phyloP scores from a whole-genome alignment of 306 rosid genomes.

The Ochetophila trinervis region DNA sequence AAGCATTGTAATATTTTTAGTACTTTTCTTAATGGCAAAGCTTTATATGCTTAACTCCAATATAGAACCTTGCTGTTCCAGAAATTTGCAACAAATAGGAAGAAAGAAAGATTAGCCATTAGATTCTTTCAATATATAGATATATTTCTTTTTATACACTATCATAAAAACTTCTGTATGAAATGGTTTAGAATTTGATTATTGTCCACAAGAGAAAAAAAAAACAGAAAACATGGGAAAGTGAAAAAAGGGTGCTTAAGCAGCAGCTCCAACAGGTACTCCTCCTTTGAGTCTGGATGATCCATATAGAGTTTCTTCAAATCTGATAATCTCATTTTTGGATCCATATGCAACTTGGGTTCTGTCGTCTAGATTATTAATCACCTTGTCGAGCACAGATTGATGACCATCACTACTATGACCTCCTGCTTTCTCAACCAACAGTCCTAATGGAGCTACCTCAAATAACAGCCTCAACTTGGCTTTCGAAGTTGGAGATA shows the following conservation, averaged over 20 bases:
- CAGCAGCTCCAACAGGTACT: conserved; percentile 86
- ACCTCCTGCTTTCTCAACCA: conserved; percentile 96
- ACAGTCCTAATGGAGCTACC: conserved; percentile 90
- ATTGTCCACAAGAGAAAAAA: no score
- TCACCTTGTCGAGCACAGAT: conserved; percentile 86
- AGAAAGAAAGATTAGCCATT: no score
- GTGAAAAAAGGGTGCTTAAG: conserved; percentile 26
- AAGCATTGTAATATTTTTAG: no score
- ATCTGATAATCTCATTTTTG: conserved; percentile 79
- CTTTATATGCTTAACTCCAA: no score
- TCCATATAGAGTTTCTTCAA: conserved; percentile 94
- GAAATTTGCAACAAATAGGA: no score
- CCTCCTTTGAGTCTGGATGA: conserved; percentile 87
- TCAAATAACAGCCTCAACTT: conserved; percentile 89
- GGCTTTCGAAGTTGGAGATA: conserved; percentile 88
- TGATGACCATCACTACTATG: conserved; percentile 81
- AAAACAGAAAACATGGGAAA: no score
- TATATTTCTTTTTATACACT: no score
- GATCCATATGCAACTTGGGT: conserved; percentile 98
- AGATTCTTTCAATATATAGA: no score
- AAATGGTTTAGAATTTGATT: no score
- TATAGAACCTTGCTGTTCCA: no score
- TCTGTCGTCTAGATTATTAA: conserved; percentile 70
- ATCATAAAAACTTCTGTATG: no score
- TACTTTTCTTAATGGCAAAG: no score